phyloP scores from a whole-genome alignment of 2,329 filamentous ascomycete genomes.

The Colletotrichum abscissum region DNA sequence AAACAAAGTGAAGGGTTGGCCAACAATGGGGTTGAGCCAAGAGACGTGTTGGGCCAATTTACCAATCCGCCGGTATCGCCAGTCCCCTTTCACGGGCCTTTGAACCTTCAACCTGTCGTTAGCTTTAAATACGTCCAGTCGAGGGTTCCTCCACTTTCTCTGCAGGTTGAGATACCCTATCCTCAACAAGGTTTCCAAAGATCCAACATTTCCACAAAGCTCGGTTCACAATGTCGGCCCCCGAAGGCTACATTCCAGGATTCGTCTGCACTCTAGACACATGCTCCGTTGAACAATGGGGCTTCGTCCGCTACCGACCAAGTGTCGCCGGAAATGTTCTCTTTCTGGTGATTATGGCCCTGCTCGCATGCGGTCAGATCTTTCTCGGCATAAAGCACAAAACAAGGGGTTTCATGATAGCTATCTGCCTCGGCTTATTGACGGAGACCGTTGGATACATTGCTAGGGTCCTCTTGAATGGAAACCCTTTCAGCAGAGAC shows the following conservation, averaged over 20 bases:
- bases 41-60: background rate
- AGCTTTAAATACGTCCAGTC: background rate
- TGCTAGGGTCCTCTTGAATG: constrained; percentile 35
- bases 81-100: background rate
- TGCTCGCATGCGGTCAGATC: constrained; percentile 9
- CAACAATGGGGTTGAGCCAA: background rate
- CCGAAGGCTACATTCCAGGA: constrained; percentile 8
- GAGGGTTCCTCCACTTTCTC: background rate
- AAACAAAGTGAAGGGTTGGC: background rate
- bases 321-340: background rate
- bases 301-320: background rate
- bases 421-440: constrained; percentile 39
- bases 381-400: constrained; percentile 39
- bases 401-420: constrained; percentile 37
- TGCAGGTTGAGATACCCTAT: background rate
- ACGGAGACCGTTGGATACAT: constrained; percentile 39
- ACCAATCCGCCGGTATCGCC: background rate
- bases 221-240: background rate
- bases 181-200: background rate
- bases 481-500: constrained; percentile 20
- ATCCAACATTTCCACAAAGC: background rate
- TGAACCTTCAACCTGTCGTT: background rate
- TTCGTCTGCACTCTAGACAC: constrained; percentile 7
- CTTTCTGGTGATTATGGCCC: background rate
- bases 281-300: background rate